These are phyloP conservation scores for Talaromyces sp. DNA, from an alignment of 2,329 filamentous ascomycete genomes.

Conservation along the genomic window DNA sequence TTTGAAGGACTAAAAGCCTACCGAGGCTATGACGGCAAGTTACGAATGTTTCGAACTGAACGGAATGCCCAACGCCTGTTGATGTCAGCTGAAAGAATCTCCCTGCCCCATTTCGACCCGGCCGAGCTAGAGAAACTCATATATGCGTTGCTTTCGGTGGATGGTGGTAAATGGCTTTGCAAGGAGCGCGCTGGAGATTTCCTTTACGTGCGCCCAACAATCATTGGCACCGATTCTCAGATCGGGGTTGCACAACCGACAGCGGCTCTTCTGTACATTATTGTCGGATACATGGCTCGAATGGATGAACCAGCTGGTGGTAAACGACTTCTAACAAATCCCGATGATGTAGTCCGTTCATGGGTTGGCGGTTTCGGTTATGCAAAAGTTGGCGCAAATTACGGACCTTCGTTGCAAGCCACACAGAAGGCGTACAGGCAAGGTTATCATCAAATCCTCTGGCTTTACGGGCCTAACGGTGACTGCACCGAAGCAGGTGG, in stretches of 20 bases:
- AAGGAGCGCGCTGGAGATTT: slow-evolving; percentile 44
- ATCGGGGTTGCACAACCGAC: slow-evolving; percentile 75
- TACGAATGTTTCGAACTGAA: slow-evolving; percentile 72
- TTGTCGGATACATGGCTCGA: slow-evolving; percentile 61
- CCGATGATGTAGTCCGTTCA: slow-evolving; percentile 76
- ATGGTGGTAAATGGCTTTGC: slow-evolving; percentile 30
- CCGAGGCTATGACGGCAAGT: slow-evolving; percentile 65
- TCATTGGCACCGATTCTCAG: slow-evolving; percentile 77
- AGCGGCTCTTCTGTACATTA: slow-evolving; percentile 65
- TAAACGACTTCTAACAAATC: slow-evolving; percentile 63
- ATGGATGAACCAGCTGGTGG: background rate
- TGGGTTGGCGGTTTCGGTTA: slow-evolving; percentile 90
- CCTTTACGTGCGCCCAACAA: slow-evolving; percentile 79
- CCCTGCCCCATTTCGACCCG: slow-evolving; percentile 71
- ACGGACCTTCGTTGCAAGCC: slow-evolving; percentile 77
- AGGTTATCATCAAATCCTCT: slow-evolving; percentile 86
- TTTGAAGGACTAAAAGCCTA: slow-evolving; percentile 79
- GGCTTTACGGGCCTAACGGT: slow-evolving; percentile 75
- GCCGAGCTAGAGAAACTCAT: slow-evolving; percentile 72
- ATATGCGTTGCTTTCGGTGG: slow-evolving; percentile 53
- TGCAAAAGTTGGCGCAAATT: slow-evolving; percentile 88
- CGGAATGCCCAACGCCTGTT: slow-evolving; percentile 66
- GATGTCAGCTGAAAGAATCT: slow-evolving; percentile 61
- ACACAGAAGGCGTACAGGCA: slow-evolving; percentile 69
- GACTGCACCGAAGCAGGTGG: slow-evolving; percentile 85